These are phyloP conservation scores for Leccinum variicolor DNA, from an alignment of 768 basidiomycete species.

Conservation along the genomic window DNA sequence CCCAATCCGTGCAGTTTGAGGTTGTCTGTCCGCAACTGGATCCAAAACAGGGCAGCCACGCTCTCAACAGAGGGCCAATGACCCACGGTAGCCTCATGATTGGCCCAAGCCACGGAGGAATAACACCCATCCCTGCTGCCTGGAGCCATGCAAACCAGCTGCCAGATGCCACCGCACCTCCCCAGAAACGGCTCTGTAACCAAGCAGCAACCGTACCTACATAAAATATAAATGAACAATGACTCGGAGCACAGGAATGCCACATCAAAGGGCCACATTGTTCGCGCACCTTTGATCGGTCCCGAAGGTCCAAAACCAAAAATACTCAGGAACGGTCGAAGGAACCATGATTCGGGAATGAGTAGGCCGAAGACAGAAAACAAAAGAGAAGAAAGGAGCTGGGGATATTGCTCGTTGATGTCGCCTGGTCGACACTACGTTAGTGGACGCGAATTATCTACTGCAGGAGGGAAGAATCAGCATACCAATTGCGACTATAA, in stretches of 20 bases:
- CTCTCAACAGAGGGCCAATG: background rate
- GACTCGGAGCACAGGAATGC: too few relatives aligned
- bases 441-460: background rate
- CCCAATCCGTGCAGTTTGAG: too few relatives aligned
- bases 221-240: too few relatives aligned
- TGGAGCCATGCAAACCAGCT: conserved; percentile 17
- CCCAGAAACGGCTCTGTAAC: conserved; percentile 8
- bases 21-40: too few relatives aligned
- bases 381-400: conserved; percentile 1
- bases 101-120: conserved; percentile 5
- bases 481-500: conserved; percentile 12
- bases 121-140: conserved; percentile 9
- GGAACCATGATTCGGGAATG: conserved; percentile 14
- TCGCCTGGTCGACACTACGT: background rate
- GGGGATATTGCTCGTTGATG: conserved; percentile 12
- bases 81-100: background rate
- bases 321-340: conserved; percentile 7
- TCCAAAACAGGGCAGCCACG: background rate
- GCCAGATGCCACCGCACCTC: background rate
- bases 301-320: conserved; percentile 18
- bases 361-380: conserved; percentile 4
- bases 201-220: conserved; percentile 11
- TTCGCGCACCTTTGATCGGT: conserved; percentile 9
- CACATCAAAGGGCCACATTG: background rate
- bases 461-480: background rate